Base-by-base conservation (phyloP, 2,329 filamentous ascomycete genomes). In the Pseudocercospora crystallina region DNA sequence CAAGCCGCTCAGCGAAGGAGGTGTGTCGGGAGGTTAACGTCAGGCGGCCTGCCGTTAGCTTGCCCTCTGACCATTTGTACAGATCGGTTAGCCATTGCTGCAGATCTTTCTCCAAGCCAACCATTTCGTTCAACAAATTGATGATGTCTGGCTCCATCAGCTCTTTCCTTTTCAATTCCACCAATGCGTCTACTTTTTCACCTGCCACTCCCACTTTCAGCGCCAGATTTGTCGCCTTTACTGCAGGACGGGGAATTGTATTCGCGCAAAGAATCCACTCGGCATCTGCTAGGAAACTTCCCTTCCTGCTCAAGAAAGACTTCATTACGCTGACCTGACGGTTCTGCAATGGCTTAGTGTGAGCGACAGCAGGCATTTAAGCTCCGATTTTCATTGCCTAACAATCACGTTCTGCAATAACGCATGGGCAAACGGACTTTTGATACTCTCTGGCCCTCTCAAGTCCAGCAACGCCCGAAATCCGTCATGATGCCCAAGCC, bases 401-500 rank as follows among this genome's bases (percentile, higher is more conserved):
- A n/a, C n/a, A n/a, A n/a, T n/a, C n/a, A n/a, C n/a, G n/a, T n/a
- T n/a, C n/a, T n/a, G n/a, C n/a, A n/a, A n/a, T n/a, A n/a, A n/a
- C n/a, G n/a, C n/a, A n/a, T n/a, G n/a, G n/a, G n/a, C n/a, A n/a
- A n/a, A n/a, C n/a, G n/a, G n/a, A n/a, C n/a, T n/a, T n/a, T n/a
- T n/a, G n/a, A n/a, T n/a, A n/a, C n/a, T n/a, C n/a, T n/a, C n/a
- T n/a, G n/a, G n/a, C n/a, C n/a, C n/a, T 26, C 43, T 34, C n/a
- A 46, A 14, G 17, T 46, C 30, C 9, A 46, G 8, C 17, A 46
- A 36, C n/a, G 31, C 31, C 9, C 38, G 43, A 30, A 45, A 45
- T 2, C 29, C 29, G n/a, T 17, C 43, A 32, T 17, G 36, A 20
- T 45, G 43, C 9, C 33, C 43, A 1, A 34, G 5, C 33, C 43